Percentiles rank a stretch among this genome's conserved stretches.
These are phyloP conservation scores for Sporobolomyces roseus DNA, from an alignment of 768 basidiomycete genomes.

Conservation along the genomic window DNA sequence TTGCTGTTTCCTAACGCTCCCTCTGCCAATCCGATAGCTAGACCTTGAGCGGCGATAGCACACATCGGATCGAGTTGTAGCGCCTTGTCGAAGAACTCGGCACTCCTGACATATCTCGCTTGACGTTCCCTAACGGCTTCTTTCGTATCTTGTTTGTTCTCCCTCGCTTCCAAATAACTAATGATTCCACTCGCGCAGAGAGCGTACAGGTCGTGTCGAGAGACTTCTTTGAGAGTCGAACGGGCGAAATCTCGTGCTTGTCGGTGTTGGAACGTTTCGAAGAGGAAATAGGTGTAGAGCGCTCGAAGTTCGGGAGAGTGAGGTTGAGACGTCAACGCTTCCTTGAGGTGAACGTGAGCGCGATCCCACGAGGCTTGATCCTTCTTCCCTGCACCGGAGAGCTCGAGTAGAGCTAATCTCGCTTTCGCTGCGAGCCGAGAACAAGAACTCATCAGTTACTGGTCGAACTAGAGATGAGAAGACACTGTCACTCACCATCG, in stretches of 20 bases:
- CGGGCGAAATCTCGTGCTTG: constrained; percentile 83
- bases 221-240: constrained; percentile 75
- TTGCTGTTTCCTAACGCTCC: constrained; percentile 75
- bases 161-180: constrained; percentile 77
- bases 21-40: constrained; percentile 91
- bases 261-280: constrained; percentile 75
- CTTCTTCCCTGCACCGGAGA: constrained; percentile 60
- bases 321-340: constrained; percentile 73
- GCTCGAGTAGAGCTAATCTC: constrained; percentile 76
- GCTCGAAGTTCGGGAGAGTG: constrained; percentile 82
- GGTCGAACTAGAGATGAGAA: not conserved
- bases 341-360: constrained; percentile 84
- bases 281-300: constrained; percentile 87
- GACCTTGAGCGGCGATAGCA: constrained; percentile 88
- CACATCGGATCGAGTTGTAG: constrained; percentile 75
- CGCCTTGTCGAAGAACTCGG: constrained; percentile 91
- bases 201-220: constrained; percentile 83
- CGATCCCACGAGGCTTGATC: constrained; percentile 53
- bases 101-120: constrained; percentile 71
- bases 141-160: constrained; percentile 49
- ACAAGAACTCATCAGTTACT: not conserved
- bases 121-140: constrained; percentile 65
- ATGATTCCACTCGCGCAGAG: constrained; percentile 85
- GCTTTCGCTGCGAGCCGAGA: constrained; percentile 72
- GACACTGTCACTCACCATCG: constrained; percentile 67